phyloP scores from a whole-genome alignment of 768 basidiomycete genomes.

The Boletus rubroflammeus region DNA sequence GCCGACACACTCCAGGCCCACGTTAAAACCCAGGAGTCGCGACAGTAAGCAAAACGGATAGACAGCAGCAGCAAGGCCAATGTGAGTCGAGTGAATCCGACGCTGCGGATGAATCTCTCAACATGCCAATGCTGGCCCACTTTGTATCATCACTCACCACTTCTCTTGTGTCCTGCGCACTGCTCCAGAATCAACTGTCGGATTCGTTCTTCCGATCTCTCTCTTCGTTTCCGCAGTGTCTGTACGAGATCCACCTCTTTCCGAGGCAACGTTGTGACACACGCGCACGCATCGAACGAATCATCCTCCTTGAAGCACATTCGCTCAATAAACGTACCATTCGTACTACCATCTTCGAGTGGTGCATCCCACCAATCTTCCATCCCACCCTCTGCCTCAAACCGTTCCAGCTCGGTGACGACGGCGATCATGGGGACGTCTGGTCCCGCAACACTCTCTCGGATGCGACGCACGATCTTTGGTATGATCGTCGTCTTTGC shows the following conservation, averaged over 20 bases:
- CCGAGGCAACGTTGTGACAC: slow-evolving; percentile 34
- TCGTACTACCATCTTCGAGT: slow-evolving; percentile 13
- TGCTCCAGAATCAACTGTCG: slow-evolving; percentile 11
- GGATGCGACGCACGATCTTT: slow-evolving; percentile 4
- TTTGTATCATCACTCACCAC: slow-evolving; percentile 7
- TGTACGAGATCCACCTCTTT: slow-evolving; percentile 11
- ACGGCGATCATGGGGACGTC: slow-evolving; percentile 22
- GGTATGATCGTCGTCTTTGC: slow-evolving; percentile 15
- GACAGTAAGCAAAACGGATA: slow-evolving; percentile 1
- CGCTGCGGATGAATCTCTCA: slow-evolving; percentile 8
- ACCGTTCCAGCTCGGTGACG: slow-evolving; percentile 27
- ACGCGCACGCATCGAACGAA: slow-evolving; percentile 35
- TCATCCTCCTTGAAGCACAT: slow-evolving; percentile 18
- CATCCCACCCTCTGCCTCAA: slow-evolving; percentile 18
- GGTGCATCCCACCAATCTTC: slow-evolving; percentile 30
- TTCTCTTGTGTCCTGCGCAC: slow-evolving; percentile 11
- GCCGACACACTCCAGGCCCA: no score
- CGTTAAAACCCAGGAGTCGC: not conserved
- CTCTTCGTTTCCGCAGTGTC: slow-evolving; percentile 18
- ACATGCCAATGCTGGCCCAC: not conserved
- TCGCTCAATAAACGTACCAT: slow-evolving; percentile 29
- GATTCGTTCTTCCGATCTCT: slow-evolving; percentile 13
- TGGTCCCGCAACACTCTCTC: not conserved
- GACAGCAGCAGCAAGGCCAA: not conserved
- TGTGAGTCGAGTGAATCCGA: not conserved